Evolutionary conservation across 768 basidiomycete species (phyloP).

Genomic region (Lactifluus rugatus): DNA sequence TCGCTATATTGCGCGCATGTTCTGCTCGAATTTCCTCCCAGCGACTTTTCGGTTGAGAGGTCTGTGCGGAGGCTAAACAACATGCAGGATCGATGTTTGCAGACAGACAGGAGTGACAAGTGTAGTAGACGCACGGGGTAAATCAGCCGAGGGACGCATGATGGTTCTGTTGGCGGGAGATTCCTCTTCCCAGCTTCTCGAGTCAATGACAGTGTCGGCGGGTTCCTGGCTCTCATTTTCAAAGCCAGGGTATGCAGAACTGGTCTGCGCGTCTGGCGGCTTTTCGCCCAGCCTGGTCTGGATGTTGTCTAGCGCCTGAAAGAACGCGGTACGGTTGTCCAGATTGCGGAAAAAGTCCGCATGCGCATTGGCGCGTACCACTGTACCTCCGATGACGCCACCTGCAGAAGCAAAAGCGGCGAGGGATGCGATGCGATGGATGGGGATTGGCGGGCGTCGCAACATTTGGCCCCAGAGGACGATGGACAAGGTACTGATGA

Average conservation of each 20-base stretch:
- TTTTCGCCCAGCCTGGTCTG: constrained; percentile 21
- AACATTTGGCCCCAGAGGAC: constrained; percentile 23
- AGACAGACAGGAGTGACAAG: neutral
- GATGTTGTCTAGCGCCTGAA: constrained; percentile 27
- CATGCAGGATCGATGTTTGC: neutral
- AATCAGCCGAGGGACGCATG: neutral
- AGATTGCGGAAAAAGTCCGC: constrained; percentile 26
- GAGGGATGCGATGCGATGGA: constrained; percentile 23
- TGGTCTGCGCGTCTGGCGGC: constrained; percentile 5
- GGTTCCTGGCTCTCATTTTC: neutral
- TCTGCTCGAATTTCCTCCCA: constrained; percentile 62
- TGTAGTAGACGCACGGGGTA: neutral
- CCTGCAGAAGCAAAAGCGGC: constrained; percentile 22
- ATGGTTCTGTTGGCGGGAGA: neutral
- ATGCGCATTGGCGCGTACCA: constrained; percentile 23
- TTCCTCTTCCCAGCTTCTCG: neutral
- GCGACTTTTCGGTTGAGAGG: constrained; percentile 26
- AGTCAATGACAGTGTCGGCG: neutral
- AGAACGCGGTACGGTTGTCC: constrained; percentile 25
- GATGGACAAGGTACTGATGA: constrained; percentile 24
- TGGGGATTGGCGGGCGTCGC: constrained; percentile 24
- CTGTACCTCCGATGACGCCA: constrained; percentile 29
- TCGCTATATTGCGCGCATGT: constrained; percentile 34
- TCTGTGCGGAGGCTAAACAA: neutral
- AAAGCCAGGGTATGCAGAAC: neutral